Evolutionary conservation across 164 flowering plant species (phyloP).

Genomic region (Umbellularia californica): DNA sequence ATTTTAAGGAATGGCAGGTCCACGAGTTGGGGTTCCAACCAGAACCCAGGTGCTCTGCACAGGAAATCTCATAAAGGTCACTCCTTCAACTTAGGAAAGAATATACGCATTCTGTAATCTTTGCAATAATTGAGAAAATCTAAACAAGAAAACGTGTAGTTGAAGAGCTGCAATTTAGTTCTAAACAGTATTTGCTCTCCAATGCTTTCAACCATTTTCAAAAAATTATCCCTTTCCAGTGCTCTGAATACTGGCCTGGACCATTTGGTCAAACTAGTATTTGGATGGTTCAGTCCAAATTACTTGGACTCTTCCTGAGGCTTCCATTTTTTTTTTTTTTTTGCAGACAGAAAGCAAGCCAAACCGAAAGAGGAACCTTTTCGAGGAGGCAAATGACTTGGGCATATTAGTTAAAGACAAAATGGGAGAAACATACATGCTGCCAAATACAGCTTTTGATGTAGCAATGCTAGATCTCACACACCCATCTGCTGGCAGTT

Average conservation of each 20-base stretch:
- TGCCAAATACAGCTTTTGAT: constrained; percentile 81
- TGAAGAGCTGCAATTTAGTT: not conserved
- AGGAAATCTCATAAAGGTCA: too few species aligned
- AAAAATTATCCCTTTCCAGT: too few species aligned
- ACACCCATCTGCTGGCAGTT: constrained; percentile 53
- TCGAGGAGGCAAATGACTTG: constrained; percentile 65
- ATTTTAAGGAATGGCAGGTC: too few species aligned
- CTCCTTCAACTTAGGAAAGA: too few species aligned
- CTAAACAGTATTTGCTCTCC: too few species aligned
- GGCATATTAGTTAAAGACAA: constrained; percentile 69
- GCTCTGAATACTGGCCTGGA: too few species aligned
- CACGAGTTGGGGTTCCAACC: too few species aligned
- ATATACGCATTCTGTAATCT: too few species aligned
- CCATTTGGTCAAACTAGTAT: too few species aligned
- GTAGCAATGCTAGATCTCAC: constrained; percentile 90
- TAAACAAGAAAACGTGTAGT: not conserved
- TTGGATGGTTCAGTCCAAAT: too few species aligned
- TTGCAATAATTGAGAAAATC: not conserved
- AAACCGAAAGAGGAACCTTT: constrained; percentile 52
- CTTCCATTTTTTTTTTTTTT: constrained; percentile 7
- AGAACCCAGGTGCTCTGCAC: too few species aligned
- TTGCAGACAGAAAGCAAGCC: constrained; percentile 55
- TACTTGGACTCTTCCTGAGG: not conserved
- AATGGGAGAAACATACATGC: constrained; percentile 63
- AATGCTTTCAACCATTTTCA: too few species aligned